Percentiles rank a stretch among this genome's conserved stretches.
Evolutionary conservation across 2,329 filamentous ascomycete genomes (phyloP).

Genomic region (Diaporthe citriasiana): DNA sequence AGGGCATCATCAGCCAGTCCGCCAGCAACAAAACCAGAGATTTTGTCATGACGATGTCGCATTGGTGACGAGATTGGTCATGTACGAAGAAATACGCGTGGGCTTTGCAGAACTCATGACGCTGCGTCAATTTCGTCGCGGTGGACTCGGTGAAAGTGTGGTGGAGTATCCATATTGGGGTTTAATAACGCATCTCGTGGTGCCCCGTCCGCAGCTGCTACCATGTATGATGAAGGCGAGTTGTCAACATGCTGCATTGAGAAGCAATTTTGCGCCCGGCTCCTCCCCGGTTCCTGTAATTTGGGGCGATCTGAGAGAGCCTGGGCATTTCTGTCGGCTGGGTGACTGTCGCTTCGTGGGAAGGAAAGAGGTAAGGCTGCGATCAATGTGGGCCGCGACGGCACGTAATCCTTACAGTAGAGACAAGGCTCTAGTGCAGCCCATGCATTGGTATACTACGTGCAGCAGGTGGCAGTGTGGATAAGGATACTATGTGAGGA

Average conservation of each 20-base stretch:
- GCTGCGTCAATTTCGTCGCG: constrained; percentile 9
- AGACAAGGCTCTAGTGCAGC: too few relatives aligned
- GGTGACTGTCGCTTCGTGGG: not conserved
- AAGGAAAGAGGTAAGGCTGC: not conserved
- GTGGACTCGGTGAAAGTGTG: constrained; percentile 9
- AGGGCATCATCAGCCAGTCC: constrained; percentile 8
- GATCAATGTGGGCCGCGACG: not conserved
- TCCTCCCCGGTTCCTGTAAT: constrained; percentile 16
- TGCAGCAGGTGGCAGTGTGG: not conserved
- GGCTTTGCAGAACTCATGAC: constrained; percentile 2
- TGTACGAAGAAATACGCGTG: not conserved
- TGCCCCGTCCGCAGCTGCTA: not conserved
- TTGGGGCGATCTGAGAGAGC: not conserved
- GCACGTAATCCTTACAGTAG: not conserved
- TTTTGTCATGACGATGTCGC: constrained; percentile 14
- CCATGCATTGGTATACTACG: too few relatives aligned
- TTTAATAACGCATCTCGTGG: constrained; percentile 29
- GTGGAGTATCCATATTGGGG: constrained; percentile 15
- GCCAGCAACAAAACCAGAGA: not conserved
- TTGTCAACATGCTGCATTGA: not conserved
- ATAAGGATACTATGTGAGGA: not conserved
- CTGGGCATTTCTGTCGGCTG: not conserved
- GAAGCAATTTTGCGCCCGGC: not conserved
- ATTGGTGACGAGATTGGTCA: constrained; percentile 4
- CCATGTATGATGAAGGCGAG: not conserved